phyloP scores from a whole-genome alignment of 2,329 filamentous ascomycete genomes.

The Colletotrichum eremochloae region DNA sequence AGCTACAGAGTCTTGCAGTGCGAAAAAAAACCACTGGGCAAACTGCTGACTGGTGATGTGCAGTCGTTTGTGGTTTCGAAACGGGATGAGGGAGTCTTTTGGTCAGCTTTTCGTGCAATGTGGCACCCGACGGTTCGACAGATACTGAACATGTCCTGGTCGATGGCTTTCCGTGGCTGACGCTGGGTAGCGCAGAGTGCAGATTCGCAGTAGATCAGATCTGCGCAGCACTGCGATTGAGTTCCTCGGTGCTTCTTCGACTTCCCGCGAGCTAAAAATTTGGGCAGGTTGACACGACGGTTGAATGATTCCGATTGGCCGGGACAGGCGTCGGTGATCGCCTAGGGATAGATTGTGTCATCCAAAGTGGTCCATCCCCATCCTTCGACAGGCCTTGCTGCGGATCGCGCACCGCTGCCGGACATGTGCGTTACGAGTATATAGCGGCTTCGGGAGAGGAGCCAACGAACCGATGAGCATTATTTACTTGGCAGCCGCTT shows the following conservation, averaged over 20 bases:
- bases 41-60: not conserved
- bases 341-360: slow-evolving; percentile 35
- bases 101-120: not conserved
- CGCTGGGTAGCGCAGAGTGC: slow-evolving; percentile 22
- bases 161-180: not conserved
- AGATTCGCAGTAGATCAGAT: slow-evolving; percentile 14
- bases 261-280: slow-evolving; percentile 12
- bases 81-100: not conserved
- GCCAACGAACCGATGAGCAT: not conserved
- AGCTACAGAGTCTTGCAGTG: slow-evolving; percentile 27
- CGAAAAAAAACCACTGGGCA: slow-evolving; percentile 12
- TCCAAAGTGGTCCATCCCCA: slow-evolving; percentile 26
- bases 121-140: not conserved
- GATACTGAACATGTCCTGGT: not conserved
- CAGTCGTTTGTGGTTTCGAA: not conserved
- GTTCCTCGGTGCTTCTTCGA: not conserved
- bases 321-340: slow-evolving; percentile 9
- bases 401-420: slow-evolving; percentile 4
- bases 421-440: slow-evolving; percentile 38
- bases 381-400: slow-evolving; percentile 1
- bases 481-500: slow-evolving; percentile 3
- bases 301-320: slow-evolving; percentile 39
- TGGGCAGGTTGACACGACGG: slow-evolving; percentile 1
- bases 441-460: not conserved
- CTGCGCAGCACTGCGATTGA: slow-evolving; percentile 11